These are phyloP conservation scores for Andrographis paniculata DNA, from an alignment of 305 asterid species.

Conservation along the genomic window DNA sequence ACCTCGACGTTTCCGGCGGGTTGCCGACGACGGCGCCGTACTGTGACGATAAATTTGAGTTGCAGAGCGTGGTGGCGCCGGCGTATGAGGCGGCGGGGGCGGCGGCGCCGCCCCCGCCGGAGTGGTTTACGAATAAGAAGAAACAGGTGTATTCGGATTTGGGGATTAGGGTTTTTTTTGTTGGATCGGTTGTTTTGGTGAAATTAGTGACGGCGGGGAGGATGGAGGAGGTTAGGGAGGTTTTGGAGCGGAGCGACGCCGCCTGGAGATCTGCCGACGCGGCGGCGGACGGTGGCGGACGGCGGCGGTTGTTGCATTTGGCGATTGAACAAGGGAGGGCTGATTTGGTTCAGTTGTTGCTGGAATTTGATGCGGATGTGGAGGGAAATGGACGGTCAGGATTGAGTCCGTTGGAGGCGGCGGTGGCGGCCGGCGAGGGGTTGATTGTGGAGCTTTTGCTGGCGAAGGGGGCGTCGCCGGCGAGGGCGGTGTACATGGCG, in stretches of 20 bases:
- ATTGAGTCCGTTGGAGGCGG: slow-evolving; percentile 66
- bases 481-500: slow-evolving; percentile 59
- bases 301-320: slow-evolving; percentile 51
- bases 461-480: slow-evolving; percentile 33
- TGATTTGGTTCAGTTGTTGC: slow-evolving; percentile 61
- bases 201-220: slow-evolving; percentile 32
- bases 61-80: slow-evolving; percentile 73
- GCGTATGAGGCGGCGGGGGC: slow-evolving; percentile 52
- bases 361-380: slow-evolving; percentile 52
- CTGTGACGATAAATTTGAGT: slow-evolving; percentile 42
- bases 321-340: slow-evolving; percentile 56
- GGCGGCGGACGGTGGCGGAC: slow-evolving; percentile 41
- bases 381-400: slow-evolving; percentile 41
- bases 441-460: slow-evolving; percentile 60
- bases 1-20: slow-evolving; percentile 46
- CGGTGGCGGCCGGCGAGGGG: slow-evolving; percentile 53
- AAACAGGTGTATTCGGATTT: slow-evolving; percentile 72
- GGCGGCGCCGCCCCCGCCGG: slow-evolving; percentile 39
- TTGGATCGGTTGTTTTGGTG: slow-evolving; percentile 44
- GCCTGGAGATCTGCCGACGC: slow-evolving; percentile 50
- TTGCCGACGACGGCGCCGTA: too few relatives aligned
- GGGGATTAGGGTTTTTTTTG: slow-evolving; percentile 59
- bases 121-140: slow-evolving; percentile 76
- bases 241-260: slow-evolving; percentile 49
- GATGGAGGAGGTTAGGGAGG: slow-evolving; percentile 75